phyloP scores from a whole-genome alignment of 73 alveolate species.

The Urostyla sp. region DNA sequence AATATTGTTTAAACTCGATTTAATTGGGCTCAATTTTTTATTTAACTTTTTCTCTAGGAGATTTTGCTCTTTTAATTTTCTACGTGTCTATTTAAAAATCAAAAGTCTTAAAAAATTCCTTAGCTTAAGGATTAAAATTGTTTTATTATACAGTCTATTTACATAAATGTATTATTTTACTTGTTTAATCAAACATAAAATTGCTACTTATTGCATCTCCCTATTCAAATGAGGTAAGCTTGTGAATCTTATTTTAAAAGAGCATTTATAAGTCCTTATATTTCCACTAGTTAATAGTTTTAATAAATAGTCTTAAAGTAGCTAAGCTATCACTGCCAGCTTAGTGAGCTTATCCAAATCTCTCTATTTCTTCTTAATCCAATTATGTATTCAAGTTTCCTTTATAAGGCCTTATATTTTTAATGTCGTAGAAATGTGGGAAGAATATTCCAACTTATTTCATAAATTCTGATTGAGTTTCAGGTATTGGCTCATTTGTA shows the following conservation, averaged over 20 bases:
- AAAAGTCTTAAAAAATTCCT: too few relatives aligned
- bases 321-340: slow-evolving; percentile 76
- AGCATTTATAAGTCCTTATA: neutral
- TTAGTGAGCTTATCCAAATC: slow-evolving; percentile 72
- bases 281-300: slow-evolving; percentile 14
- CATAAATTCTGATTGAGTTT: slow-evolving; percentile 44
- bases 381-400: slow-evolving; percentile 63
- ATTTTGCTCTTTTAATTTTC: too few relatives aligned
- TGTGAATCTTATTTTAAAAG: slow-evolving; percentile 24
- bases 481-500: slow-evolving; percentile 41
- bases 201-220: neutral
- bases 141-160: too few relatives aligned
- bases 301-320: slow-evolving; percentile 37
- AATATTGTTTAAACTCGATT: too few relatives aligned
- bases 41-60: too few relatives aligned
- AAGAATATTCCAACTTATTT: slow-evolving; percentile 36
- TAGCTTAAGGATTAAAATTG: too few relatives aligned
- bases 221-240: neutral
- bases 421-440: slow-evolving; percentile 69
- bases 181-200: neutral
- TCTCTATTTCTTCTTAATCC: slow-evolving; percentile 33
- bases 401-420: slow-evolving; percentile 51
- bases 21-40: too few relatives aligned
- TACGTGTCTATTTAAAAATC: too few relatives aligned
- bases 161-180: too few relatives aligned